Evolutionary conservation across 139 green algal genomes (phyloP).

Genomic region (Chlorella sp.): DNA sequence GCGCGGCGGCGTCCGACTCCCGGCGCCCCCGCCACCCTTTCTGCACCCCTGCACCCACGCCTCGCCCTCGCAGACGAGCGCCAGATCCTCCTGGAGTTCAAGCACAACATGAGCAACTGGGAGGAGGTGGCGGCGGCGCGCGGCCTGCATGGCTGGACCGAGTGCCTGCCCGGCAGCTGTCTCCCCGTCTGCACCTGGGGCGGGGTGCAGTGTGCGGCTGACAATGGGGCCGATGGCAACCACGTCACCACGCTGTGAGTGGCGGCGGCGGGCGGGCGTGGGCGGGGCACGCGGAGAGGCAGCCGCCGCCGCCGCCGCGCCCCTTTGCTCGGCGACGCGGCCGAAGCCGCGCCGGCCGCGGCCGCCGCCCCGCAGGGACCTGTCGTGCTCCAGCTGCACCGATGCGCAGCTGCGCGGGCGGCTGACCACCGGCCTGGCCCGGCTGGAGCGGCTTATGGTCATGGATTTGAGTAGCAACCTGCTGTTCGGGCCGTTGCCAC

Average conservation of each 20-base stretch:
- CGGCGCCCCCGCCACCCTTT: too few relatives aligned
- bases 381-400: conserved; percentile 1
- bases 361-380: conserved; percentile 1
- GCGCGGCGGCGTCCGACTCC: too few relatives aligned
- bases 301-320: not conserved
- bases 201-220: conserved; percentile 5
- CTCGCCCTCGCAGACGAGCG: too few relatives aligned
- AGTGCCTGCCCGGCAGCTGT: too few relatives aligned
- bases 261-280: not conserved
- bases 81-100: conserved; percentile 8
- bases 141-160: not conserved
- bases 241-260: conserved; percentile 14
- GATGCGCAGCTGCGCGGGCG: conserved; percentile 1
- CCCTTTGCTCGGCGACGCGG: not conserved
- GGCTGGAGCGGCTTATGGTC: conserved; percentile 5
- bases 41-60: too few relatives aligned
- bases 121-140: conserved; percentile 8
- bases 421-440: conserved; percentile 3
- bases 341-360: too few relatives aligned
- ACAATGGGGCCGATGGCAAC: conserved; percentile 10
- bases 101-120: conserved; percentile 6
- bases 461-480: not conserved
- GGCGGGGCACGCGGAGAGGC: not conserved
- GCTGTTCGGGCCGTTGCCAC: conserved; percentile 1
- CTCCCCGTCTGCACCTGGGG: conserved; percentile 4